Conservation (phyloP, 1,139 yeast species). For the Torulaspora globosa region DNA sequence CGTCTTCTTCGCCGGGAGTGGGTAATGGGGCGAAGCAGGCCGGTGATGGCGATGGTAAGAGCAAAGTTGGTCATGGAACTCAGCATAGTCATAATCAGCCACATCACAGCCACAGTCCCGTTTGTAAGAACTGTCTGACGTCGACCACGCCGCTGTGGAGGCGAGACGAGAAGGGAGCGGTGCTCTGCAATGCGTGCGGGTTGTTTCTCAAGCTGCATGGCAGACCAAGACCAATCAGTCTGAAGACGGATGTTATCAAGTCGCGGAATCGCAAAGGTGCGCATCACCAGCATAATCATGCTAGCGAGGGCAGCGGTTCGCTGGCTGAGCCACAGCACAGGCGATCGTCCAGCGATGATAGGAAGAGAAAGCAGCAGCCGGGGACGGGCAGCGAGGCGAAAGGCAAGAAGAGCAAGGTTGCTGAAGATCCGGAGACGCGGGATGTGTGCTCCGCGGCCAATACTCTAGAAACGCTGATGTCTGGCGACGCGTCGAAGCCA, state of each 20-base stretch:
- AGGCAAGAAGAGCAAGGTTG: constrained; percentile 5
- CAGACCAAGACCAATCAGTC: constrained; percentile 82
- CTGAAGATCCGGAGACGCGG: constrained; percentile 8
- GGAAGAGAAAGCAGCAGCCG: constrained; percentile 17
- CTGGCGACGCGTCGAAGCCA: constrained; percentile 12
- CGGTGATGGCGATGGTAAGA: neutral
- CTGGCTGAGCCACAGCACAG: constrained; percentile 7
- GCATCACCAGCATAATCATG: constrained; percentile 34
- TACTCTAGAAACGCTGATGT: constrained; percentile 12
- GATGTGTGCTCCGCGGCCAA: constrained; percentile 14
- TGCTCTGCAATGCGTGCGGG: constrained; percentile 93
- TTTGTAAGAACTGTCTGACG: constrained; percentile 87
- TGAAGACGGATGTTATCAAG: constrained; percentile 88
- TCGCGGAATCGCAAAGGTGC: constrained; percentile 65
- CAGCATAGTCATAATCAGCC: neutral
- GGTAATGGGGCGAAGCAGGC: neutral
- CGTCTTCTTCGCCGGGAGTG: constrained; percentile 1
- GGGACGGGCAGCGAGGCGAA: neutral
- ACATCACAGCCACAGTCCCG: constrained; percentile 41
- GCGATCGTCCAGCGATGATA: constrained; percentile 13
- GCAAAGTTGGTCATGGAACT: neutral
- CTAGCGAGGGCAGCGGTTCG: constrained; percentile 3
- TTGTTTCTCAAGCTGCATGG: constrained; percentile 87
- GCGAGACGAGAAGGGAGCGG: constrained; percentile 89
- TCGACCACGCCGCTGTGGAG: constrained; percentile 95